Conservation (phyloP, 2,329 filamentous ascomycete genomes). For the Clonostachys sp. region DNA sequence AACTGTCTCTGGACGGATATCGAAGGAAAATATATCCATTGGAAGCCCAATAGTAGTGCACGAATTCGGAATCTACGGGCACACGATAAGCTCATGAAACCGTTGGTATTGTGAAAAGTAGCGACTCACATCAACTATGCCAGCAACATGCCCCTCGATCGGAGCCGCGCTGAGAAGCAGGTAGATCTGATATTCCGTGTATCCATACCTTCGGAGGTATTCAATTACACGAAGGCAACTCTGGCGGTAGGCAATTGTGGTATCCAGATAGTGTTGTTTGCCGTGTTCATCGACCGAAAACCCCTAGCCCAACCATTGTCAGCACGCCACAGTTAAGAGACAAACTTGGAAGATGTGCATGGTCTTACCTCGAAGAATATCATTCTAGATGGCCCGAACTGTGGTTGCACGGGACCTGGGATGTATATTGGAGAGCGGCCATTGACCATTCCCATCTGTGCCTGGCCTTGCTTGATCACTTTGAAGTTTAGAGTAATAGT, state of each 20-base stretch:
- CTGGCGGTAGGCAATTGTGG: constrained; percentile 82
- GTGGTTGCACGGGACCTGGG: constrained; percentile 81
- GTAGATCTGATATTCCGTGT: constrained; percentile 74
- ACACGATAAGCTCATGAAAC: neutral
- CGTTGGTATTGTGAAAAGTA: neutral
- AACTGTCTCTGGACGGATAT: constrained; percentile 64
- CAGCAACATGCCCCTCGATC: constrained; percentile 82
- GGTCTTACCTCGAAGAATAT: constrained; percentile 16
- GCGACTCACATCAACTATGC: constrained; percentile 65
- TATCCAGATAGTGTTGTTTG: constrained; percentile 85
- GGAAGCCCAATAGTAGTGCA: constrained; percentile 86
- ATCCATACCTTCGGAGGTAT: constrained; percentile 37
- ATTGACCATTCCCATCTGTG: constrained; percentile 69
- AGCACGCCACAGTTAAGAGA: neutral
- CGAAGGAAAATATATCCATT: constrained; percentile 94
- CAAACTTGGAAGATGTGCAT: neutral
- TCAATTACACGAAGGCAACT: constrained; percentile 56
- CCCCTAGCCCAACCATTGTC: constrained; percentile 79
- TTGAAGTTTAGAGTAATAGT: constrained; percentile 87
- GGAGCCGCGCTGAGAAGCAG: constrained; percentile 81
- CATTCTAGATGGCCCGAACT: constrained; percentile 72
- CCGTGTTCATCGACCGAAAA: constrained; percentile 86
- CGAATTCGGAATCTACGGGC: constrained; percentile 67
- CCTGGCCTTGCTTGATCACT: constrained; percentile 65
- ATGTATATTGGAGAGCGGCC: constrained; percentile 64